Evolutionary conservation across 257 asterid genomes (phyloP), one percentile per base, ranked within the genome.

Genomic region (Fraxinus excelsior): DNA sequence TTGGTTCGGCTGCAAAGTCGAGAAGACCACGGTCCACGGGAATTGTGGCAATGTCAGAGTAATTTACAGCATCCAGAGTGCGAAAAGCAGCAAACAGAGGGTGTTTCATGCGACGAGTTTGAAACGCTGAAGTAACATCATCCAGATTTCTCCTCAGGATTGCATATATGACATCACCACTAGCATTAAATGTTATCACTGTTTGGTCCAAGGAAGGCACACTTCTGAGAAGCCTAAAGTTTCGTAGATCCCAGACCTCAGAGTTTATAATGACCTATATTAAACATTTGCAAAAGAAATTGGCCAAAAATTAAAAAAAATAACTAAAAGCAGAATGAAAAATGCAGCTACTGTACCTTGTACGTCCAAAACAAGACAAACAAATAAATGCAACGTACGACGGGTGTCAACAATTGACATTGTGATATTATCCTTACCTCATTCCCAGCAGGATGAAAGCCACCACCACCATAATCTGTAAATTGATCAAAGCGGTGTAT

Each of bases 211-310:
- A 82, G 9, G 98, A 95, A 6, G 98, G 97, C 10, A 95, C 97
- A 32, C 90, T 95, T 13, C 94, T 88, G 8, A 93, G 96, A 51
- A 95, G 94, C 85, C 91, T 84, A 66, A 84, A 89, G 76, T 95
- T 95, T 25, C 99, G 88, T 66, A 95, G 96, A 85, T 95, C 99
- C 97, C 97, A 95, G 38, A 95, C 97, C 90, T 95, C 99, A 1
- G 98, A 90, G 84, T 95, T 91, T 84, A 93, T 93, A 73, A 96
- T 93, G 14, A 96, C 99, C 99, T 37, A 37, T 93, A 88, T 79
- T 58, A 56, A 49, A n/a, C 38, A 29, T 29, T 56, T 35, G 7
- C 34, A 18, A 37, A 53, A 26, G 10, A 37, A 37, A 37, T 37
- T 37, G 10, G 26, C 23, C 7, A 18, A 72, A 44, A 19, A 3